phyloP scores from a whole-genome alignment of 495 filamentous ascomycete species.

The Aspergillus biplanus region DNA sequence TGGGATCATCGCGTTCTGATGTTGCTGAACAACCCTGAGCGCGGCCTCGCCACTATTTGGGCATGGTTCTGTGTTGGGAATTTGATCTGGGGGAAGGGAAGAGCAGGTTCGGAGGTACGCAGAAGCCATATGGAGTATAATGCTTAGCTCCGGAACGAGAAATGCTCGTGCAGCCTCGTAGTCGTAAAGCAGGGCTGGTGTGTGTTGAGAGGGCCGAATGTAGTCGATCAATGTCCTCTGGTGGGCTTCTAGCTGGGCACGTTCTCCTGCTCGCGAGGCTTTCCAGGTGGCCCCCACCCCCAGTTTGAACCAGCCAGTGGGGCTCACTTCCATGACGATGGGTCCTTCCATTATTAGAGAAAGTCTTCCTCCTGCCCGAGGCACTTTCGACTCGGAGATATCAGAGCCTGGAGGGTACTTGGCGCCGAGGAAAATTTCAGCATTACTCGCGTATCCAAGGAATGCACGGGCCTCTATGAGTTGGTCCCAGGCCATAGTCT shows the following conservation, averaged over 20 bases:
- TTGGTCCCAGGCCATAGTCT: background rate
- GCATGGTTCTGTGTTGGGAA: slow-evolving; percentile 2
- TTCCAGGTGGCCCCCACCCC: slow-evolving; percentile 4
- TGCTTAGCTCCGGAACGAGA: slow-evolving; percentile 1
- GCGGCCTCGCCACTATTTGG: slow-evolving; percentile 6
- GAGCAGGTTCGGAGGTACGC: background rate
- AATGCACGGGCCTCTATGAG: background rate
- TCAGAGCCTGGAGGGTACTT: background rate
- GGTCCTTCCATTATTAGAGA: background rate
- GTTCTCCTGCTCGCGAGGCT: background rate
- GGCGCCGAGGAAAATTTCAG: background rate
- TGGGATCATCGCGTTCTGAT: slow-evolving; percentile 1
- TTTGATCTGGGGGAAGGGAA: background rate
- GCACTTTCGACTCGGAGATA: background rate
- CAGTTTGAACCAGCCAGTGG: background rate
- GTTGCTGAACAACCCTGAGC: background rate
- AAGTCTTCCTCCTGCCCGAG: background rate
- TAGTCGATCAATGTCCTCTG: slow-evolving; percentile 4
- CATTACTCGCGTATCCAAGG: background rate
- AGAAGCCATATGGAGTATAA: slow-evolving; percentile 9
- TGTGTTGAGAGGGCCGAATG: slow-evolving; percentile 2
- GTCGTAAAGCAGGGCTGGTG: slow-evolving; percentile 7
- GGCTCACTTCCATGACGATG: background rate
- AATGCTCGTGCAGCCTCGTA: slow-evolving; percentile 9
- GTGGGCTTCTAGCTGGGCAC: slow-evolving; percentile 1